These are phyloP conservation scores for Schizopora paradoxa DNA, from an alignment of 1,284 basidiomycete species.

Conservation along the genomic window DNA sequence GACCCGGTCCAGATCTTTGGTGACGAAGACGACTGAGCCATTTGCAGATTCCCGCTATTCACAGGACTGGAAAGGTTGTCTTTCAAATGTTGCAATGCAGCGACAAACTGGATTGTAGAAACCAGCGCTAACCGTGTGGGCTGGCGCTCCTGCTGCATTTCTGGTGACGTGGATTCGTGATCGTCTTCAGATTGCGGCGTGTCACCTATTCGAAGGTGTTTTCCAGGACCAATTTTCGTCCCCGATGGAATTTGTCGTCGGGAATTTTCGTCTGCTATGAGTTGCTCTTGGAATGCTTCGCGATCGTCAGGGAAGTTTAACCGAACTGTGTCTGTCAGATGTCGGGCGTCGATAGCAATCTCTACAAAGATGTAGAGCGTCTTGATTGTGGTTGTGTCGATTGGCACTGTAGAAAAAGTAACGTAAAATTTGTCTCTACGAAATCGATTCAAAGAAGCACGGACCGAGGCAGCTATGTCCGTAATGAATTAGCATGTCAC, in stretches of 20 bases:
- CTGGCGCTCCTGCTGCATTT: conserved; percentile 21
- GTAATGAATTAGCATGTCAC: conserved; percentile 98
- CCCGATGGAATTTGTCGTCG: conserved; percentile 48
- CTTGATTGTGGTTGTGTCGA: conserved; percentile 90
- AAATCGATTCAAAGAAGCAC: conserved; percentile 23
- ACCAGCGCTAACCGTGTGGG: conserved; percentile 82
- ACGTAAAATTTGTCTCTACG: conserved; percentile 1
- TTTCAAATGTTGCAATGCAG: conserved; percentile 82
- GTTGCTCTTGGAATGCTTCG: conserved; percentile 50
- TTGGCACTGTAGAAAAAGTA: conserved; percentile 68
- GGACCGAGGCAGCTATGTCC: conserved; percentile 95
- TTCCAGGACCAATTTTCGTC: conserved; percentile 41
- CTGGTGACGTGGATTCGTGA: conserved; percentile 10
- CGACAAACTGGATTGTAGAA: conserved; percentile 93
- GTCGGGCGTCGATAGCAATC: conserved; percentile 85
- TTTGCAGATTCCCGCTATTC: neutral
- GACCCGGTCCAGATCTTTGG: conserved; percentile 47
- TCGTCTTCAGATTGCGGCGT: conserved; percentile 8
- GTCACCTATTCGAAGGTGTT: conserved; percentile 48
- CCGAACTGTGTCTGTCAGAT: conserved; percentile 80
- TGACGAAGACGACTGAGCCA: conserved; percentile 3
- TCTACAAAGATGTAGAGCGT: conserved; percentile 99
- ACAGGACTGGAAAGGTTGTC: conserved; percentile 50
- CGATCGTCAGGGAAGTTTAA: conserved; percentile 84
- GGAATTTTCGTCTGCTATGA: conserved; percentile 50